Conservation (phyloP, 257 asterid genomes). For the Capsicum pubescens region DNA sequence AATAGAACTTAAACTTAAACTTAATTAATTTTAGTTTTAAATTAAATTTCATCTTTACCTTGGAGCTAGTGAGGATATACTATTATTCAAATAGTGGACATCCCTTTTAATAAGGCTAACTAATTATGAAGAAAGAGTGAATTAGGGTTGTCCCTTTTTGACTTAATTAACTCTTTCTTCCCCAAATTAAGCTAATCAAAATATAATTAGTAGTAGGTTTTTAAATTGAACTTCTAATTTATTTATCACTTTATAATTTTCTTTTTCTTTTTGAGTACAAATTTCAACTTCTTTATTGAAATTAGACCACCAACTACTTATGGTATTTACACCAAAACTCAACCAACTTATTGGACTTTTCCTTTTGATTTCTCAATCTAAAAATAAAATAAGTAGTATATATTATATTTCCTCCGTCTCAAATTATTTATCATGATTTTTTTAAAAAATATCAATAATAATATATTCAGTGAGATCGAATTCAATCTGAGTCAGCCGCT, state of each 20-base stretch:
- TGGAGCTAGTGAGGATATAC: slow-evolving; percentile 44
- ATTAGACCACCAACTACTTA: slow-evolving; percentile 34
- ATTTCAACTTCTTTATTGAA: slow-evolving; percentile 19
- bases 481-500: no score
- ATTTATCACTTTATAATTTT: not conserved
- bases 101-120: slow-evolving; percentile 43
- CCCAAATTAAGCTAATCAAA: slow-evolving; percentile 45
- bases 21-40: not conserved
- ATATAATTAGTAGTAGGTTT: not conserved
- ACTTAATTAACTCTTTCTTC: slow-evolving; percentile 36
- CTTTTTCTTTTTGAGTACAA: not conserved
- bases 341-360: slow-evolving; percentile 28
- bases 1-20: not conserved
- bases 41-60: slow-evolving; percentile 25
- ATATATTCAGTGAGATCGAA: no score
- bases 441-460: no score
- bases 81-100: slow-evolving; percentile 35
- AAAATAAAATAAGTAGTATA: not conserved
- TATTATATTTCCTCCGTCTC: no score
- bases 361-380: slow-evolving; percentile 10
- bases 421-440: no score
- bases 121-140: slow-evolving; percentile 45
- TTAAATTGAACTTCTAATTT: not conserved
- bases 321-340: slow-evolving; percentile 32
- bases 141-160: slow-evolving; percentile 41